Percentiles rank a stretch among this genome's conserved stretches.
These are phyloP conservation scores for Zygosaccharomyces pseudobailii DNA, from an alignment of 1,139 yeast genomes.

Conservation along the genomic window DNA sequence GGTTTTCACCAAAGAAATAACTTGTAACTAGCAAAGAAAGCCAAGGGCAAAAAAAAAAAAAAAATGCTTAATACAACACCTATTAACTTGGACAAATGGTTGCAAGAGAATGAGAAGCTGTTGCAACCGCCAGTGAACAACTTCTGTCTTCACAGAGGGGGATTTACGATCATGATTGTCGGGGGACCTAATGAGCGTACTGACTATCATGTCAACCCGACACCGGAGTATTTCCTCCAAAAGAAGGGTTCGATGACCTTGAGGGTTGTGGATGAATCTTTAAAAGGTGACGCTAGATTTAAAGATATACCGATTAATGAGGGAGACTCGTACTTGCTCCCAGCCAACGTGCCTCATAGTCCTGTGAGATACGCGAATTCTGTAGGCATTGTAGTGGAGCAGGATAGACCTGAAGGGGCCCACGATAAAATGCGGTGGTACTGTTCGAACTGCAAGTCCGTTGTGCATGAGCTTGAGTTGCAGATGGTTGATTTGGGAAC, in stretches of 20 bases:
- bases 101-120: constrained; percentile 65
- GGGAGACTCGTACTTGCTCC: constrained; percentile 83
- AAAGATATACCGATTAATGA: constrained; percentile 71
- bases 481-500: constrained; percentile 81
- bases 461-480: constrained; percentile 66
- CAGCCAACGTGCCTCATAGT: constrained; percentile 82
- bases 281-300: constrained; percentile 53
- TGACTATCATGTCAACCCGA: constrained; percentile 88
- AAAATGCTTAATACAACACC: constrained; percentile 40
- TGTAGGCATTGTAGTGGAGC: constrained; percentile 91
- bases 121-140: constrained; percentile 91
- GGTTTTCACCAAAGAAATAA: not conserved
- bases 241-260: constrained; percentile 81
- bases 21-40: not conserved
- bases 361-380: constrained; percentile 85
- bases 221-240: constrained; percentile 92
- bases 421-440: constrained; percentile 82
- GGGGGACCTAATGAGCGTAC: constrained; percentile 96
- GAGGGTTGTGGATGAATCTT: constrained; percentile 63
- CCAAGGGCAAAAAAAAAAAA: not conserved
- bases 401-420: constrained; percentile 71
- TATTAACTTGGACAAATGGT: constrained; percentile 75
- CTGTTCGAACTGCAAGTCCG: constrained; percentile 60
- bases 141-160: constrained; percentile 84
- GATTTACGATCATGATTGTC: constrained; percentile 87